phyloP scores from a whole-genome alignment of 148 eudicot species.

The Agrostemma githago region DNA sequence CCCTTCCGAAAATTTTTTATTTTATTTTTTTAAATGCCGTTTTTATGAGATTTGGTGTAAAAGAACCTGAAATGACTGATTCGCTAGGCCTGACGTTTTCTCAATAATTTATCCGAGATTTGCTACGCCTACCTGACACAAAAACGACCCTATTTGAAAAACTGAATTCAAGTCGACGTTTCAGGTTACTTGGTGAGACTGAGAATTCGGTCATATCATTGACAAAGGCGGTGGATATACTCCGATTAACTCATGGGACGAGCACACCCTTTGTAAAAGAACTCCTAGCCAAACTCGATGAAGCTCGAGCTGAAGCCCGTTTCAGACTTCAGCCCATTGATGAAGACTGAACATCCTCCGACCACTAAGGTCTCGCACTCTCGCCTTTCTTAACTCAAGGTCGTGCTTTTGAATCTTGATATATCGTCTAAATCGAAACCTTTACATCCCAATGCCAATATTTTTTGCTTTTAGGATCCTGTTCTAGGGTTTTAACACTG shows the following conservation, averaged over 20 bases:
- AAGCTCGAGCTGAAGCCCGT: constrained; percentile 85
- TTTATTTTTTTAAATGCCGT: not conserved
- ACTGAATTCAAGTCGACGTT: constrained; percentile 6
- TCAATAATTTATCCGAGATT: not conserved
- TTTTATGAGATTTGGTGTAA: not conserved
- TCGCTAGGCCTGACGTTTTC: not conserved
- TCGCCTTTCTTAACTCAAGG: not conserved
- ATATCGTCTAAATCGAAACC: not conserved
- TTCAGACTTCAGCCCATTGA: constrained; percentile 37
- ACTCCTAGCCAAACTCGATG: constrained; percentile 60
- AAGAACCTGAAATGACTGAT: not conserved
- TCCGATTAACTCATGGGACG: constrained; percentile 74
- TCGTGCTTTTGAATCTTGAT: not conserved
- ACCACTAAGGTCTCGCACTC: not conserved
- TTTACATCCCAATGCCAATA: not conserved
- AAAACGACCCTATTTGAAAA: not conserved
- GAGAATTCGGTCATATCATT: constrained; percentile 56
- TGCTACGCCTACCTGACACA: not conserved
- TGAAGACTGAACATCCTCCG: constrained; percentile 22
- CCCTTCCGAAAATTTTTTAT: not conserved
- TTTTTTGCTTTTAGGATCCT: not conserved
- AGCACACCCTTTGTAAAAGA: constrained; percentile 66
- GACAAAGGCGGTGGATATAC: constrained; percentile 59
- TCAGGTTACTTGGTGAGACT: constrained; percentile 80
- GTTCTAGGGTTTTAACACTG: not conserved